These are phyloP conservation scores for Coemansia aciculifera DNA, from an alignment of 192 early-diverging fungal genomes.

Conservation along the genomic window DNA sequence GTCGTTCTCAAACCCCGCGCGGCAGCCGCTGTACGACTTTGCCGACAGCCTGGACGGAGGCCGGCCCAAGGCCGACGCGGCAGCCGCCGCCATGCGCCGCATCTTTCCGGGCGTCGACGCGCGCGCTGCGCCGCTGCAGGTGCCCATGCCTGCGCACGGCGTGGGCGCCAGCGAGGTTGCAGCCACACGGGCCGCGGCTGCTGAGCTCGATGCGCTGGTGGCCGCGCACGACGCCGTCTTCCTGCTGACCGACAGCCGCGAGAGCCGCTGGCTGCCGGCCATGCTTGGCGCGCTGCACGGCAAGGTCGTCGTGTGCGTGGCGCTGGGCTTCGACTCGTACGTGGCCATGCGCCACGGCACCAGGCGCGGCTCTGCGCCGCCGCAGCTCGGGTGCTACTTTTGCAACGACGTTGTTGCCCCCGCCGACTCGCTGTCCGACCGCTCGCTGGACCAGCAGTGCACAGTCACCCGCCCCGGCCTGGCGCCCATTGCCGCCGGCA, in stretches of 20 bases:
- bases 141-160: constrained; percentile 98
- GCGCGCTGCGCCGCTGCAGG: constrained; percentile 67
- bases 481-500: constrained; percentile 82
- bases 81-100: constrained; percentile 69
- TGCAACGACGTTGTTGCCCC: constrained; percentile 99
- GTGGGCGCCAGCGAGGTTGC: constrained; percentile 36
- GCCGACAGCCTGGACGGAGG: constrained; percentile 87
- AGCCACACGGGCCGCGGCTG: constrained; percentile 32
- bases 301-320: constrained; percentile 90
- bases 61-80: constrained; percentile 81
- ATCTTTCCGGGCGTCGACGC: constrained; percentile 83
- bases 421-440: constrained; percentile 86
- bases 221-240: constrained; percentile 82
- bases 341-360: constrained; percentile 95
- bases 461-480: constrained; percentile 96
- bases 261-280: constrained; percentile 95
- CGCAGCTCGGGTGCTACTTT: constrained; percentile 89
- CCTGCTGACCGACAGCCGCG: constrained; percentile 91
- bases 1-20: constrained; percentile 93
- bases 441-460: constrained; percentile 97
- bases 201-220: constrained; percentile 65
- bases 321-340: constrained; percentile 94
- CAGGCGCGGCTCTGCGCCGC: constrained; percentile 13
- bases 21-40: constrained; percentile 92
- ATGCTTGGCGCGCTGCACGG: constrained; percentile 68